Base-by-base conservation (phyloP, 2,329 filamentous ascomycete genomes). In the Neofusicoccum umdonicola region DNA sequence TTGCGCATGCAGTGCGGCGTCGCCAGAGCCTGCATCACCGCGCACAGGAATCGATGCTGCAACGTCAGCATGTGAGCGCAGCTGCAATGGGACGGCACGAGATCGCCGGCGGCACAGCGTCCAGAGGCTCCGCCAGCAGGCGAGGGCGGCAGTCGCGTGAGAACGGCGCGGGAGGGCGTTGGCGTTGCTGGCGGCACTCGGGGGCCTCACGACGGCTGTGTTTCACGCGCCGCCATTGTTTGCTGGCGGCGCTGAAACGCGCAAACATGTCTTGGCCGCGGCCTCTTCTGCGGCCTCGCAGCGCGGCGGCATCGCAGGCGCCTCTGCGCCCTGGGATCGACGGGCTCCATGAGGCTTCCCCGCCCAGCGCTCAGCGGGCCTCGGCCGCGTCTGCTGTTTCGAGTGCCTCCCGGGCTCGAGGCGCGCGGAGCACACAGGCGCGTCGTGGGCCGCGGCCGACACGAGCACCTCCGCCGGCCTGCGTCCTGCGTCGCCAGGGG, bases 321-420 rank as follows among this genome's bases (percentile, higher is more conserved):
- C 50, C 42, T 45, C 9, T 42, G 51, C 35, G 11, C 51, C n/a
- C 51, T 35, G 51, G 51, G 52, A 58, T 58, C 54, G 54, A 45
- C 54, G 19, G 54, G 39, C 35, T 54, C 41, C 54, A 35, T 56
- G 39, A 45, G 54, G 39, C 54, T 58, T 44, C 39, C 54, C 54
- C 54, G 54, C 54, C 56, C 56, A 47, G 41, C 41, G 56, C 42
- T 17, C 52, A 37, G 56, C 56, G 56, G 56, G 56, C 56, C 56
- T 60, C 56, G 56, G 56, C 56, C 56, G 56, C 56, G 41, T 60
- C 56, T 42, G 35, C 56, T 47, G 42, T 47, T 47, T 60, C 56
- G 56, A 58, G 52, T 42, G 52, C 17, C 52, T 42, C 8, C 52
- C 35, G 52, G 34, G 52, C 52, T 56, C 52, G 52, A 44, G 47